Evolutionary conservation across 805 yeast genomes (phyloP).

Genomic region (Metschnikowia picachoensis): DNA sequence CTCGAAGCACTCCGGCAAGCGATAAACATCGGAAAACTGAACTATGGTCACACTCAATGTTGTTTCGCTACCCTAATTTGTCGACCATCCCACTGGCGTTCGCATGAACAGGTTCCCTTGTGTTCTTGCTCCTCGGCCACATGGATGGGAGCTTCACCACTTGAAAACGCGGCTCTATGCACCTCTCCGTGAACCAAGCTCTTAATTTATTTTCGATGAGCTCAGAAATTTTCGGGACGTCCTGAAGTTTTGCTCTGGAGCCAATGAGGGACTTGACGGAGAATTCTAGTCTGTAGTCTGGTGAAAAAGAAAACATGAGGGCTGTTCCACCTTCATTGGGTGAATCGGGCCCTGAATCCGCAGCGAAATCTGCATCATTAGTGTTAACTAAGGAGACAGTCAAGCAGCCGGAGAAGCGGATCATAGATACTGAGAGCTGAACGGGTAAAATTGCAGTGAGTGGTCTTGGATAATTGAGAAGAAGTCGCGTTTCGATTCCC

Average conservation of each 20-base stretch:
- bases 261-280: slow-evolving; percentile 88
- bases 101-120: slow-evolving; percentile 29
- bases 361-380: slow-evolving; percentile 16
- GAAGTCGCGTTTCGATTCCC: slow-evolving; percentile 75
- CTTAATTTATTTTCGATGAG: slow-evolving; percentile 77
- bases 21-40: too few relatives aligned
- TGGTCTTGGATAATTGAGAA: slow-evolving; percentile 80
- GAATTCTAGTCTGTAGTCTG: slow-evolving; percentile 87
- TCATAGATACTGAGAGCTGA: slow-evolving; percentile 78
- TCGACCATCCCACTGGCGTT: slow-evolving; percentile 20
- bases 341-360: background rate
- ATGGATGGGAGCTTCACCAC: slow-evolving; percentile 78
- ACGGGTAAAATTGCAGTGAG: slow-evolving; percentile 86
- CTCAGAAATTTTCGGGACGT: slow-evolving; percentile 86
- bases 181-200: slow-evolving; percentile 87
- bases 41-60: too few relatives aligned
- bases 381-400: slow-evolving; percentile 65
- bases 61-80: slow-evolving; percentile 12
- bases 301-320: slow-evolving; percentile 83
- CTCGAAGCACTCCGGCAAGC: too few relatives aligned
- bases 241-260: slow-evolving; percentile 84
- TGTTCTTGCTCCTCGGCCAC: slow-evolving; percentile 62
- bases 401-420: slow-evolving; percentile 85
- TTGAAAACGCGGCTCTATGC: slow-evolving; percentile 92
- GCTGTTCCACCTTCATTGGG: slow-evolving; percentile 50